Percentiles rank a stretch among this genome's conserved stretches.
phyloP scores from a whole-genome alignment of 148 eudicot species.

The Diospyros kaki region DNA sequence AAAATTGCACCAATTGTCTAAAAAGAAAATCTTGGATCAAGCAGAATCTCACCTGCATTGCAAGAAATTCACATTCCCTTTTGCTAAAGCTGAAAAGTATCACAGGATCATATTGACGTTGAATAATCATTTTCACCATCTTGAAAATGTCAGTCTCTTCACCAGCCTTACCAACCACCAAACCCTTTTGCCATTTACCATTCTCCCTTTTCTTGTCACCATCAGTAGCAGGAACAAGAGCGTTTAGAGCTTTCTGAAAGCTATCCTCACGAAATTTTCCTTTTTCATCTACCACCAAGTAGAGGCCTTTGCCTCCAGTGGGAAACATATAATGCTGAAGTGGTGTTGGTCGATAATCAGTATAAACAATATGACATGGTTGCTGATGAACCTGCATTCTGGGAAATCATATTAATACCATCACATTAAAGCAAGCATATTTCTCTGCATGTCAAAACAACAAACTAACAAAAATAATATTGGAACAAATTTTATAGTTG shows the following conservation, averaged over 20 bases:
- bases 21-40: not conserved
- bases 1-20: not conserved
- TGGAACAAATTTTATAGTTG: not conserved
- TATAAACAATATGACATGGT: conserved; percentile 98
- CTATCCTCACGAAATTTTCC: conserved; percentile 98
- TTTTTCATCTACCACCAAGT: conserved; percentile 93
- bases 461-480: not conserved
- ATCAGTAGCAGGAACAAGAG: conserved; percentile 75
- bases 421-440: conserved; percentile 13
- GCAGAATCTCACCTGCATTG: conserved; percentile 76
- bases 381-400: conserved; percentile 91
- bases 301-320: conserved; percentile 87
- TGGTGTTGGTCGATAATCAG: conserved; percentile 97
- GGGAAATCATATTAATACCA: conserved; percentile 16
- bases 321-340: conserved; percentile 98
- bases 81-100: conserved; percentile 97
- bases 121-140: conserved; percentile 96
- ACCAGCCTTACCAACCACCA: conserved; percentile 65
- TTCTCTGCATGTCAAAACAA: not conserved
- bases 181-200: conserved; percentile 83
- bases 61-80: conserved; percentile 95
- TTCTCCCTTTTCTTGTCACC: conserved; percentile 59
- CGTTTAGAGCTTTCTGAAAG: conserved; percentile 94
- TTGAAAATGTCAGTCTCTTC: conserved; percentile 98
- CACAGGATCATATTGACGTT: conserved; percentile 93